Conservation (phyloP, 2,329 filamentous ascomycete species). For the Tolypocladium paradoxum region DNA sequence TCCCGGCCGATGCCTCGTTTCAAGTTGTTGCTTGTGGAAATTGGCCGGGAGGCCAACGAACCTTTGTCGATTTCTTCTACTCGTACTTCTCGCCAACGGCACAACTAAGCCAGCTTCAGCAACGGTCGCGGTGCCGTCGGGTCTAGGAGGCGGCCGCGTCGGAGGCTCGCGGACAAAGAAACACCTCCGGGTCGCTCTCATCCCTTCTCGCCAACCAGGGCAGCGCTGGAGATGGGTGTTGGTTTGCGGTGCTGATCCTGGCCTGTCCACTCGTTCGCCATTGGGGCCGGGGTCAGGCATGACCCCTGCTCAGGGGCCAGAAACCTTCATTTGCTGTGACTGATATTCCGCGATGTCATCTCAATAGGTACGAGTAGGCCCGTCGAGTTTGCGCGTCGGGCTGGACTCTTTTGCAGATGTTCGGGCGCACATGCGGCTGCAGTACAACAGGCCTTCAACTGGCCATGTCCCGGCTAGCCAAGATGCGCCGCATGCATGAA, state of each 20-base stretch:
- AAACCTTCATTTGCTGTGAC: constrained; percentile 2
- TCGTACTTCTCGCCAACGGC: background rate
- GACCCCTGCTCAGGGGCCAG: constrained; percentile 5
- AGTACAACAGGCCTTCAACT: background rate
- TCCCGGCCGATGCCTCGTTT: background rate
- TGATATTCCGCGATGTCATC: background rate
- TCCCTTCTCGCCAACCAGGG: background rate
- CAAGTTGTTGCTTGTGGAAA: background rate
- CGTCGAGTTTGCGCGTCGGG: background rate
- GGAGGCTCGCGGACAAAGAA: no score
- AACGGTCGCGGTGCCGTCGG: background rate
- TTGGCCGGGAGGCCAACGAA: background rate
- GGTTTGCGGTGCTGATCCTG: background rate
- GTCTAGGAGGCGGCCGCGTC: background rate
- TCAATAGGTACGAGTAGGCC: background rate
- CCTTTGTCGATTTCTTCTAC: background rate
- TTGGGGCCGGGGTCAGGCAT: background rate
- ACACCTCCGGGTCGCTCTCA: background rate
- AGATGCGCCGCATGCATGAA: background rate
- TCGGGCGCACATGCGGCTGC: background rate
- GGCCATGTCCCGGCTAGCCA: background rate
- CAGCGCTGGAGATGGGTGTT: background rate
- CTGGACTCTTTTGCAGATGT: background rate
- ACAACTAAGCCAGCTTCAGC: background rate
- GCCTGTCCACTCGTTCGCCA: background rate